phyloP scores from a whole-genome alignment of 495 filamentous ascomycete genomes.

The Penicillium robsamsonii region DNA sequence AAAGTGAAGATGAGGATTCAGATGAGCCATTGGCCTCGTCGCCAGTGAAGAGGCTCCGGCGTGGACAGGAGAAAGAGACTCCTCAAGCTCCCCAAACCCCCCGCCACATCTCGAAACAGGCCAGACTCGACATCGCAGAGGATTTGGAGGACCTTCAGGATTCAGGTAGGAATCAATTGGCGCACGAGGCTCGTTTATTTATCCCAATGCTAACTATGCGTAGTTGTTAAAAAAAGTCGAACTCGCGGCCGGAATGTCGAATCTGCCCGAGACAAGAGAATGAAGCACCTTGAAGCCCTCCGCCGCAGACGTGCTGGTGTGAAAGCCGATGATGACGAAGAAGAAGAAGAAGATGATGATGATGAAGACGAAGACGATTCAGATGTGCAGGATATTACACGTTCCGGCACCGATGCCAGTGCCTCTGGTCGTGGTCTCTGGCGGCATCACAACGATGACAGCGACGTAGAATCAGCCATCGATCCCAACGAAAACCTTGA shows the following conservation, averaged over 20 bases:
- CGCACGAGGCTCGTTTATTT: not conserved
- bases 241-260: constrained; percentile 41
- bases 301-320: constrained; percentile 58
- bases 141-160: constrained; percentile 48
- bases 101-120: constrained; percentile 24
- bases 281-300: constrained; percentile 52
- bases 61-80: constrained; percentile 10
- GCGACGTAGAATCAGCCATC: constrained; percentile 37
- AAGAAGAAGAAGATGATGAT: constrained; percentile 27
- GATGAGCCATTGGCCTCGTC: constrained; percentile 22
- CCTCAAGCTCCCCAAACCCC: constrained; percentile 31
- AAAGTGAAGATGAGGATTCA: constrained; percentile 13
- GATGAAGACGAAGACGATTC: constrained; percentile 5
- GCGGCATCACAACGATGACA: constrained; percentile 23
- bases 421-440: not conserved
- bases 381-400: constrained; percentile 11
- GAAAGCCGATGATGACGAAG: constrained; percentile 35
- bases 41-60: constrained; percentile 26
- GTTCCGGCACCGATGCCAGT: not conserved
- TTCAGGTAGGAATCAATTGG: constrained; percentile 32
- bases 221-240: constrained; percentile 40
- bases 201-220: not conserved
- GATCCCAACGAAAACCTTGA: constrained; percentile 46
- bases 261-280: constrained; percentile 43
- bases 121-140: constrained; percentile 41